Conservation (phyloP, 164 flowering plant species). For the Stephania cephalantha region DNA sequence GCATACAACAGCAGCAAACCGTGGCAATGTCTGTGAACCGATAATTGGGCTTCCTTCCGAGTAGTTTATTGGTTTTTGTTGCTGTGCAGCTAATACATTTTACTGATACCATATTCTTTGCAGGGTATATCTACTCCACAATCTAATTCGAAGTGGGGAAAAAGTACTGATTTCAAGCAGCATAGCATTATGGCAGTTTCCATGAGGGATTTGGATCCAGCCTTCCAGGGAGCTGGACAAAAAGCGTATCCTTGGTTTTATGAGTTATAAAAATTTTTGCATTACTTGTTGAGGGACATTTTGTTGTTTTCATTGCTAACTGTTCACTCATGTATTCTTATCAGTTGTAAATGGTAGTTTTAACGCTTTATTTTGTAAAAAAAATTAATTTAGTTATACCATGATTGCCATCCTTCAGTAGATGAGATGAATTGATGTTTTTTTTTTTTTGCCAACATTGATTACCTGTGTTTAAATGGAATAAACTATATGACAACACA, state of each 20-base stretch:
- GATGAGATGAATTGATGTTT: not conserved
- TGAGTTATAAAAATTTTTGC: conserved; percentile 2
- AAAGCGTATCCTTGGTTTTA: conserved; percentile 42
- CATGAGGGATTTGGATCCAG: conserved; percentile 87
- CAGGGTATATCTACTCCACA: conserved; percentile 25
- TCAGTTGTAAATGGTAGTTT: not conserved
- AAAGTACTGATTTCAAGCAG: conserved; percentile 16
- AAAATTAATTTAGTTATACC: not conserved
- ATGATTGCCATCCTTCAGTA: not conserved
- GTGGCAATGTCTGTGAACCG: not conserved
- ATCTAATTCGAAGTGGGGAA: conserved; percentile 16
- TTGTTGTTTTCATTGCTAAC: not conserved
- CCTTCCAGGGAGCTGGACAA: conserved; percentile 95
- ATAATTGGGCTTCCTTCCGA: not conserved
- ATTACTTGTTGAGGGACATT: not conserved
- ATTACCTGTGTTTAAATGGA: not conserved
- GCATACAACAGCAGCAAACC: not conserved
- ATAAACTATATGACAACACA: not conserved
- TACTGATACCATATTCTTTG: conserved; percentile 7
- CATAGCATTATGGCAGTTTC: conserved; percentile 71
- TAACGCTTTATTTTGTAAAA: no score
- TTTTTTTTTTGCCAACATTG: not conserved
- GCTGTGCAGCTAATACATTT: not conserved
- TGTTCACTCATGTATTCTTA: not conserved
- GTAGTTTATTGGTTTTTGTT: not conserved